A percentile compares a stretch with the other conserved stretches of the same genome.
These are phyloP conservation scores for Quercus tomentella DNA, from an alignment of 331 rosid genomes.

Conservation along the genomic window DNA sequence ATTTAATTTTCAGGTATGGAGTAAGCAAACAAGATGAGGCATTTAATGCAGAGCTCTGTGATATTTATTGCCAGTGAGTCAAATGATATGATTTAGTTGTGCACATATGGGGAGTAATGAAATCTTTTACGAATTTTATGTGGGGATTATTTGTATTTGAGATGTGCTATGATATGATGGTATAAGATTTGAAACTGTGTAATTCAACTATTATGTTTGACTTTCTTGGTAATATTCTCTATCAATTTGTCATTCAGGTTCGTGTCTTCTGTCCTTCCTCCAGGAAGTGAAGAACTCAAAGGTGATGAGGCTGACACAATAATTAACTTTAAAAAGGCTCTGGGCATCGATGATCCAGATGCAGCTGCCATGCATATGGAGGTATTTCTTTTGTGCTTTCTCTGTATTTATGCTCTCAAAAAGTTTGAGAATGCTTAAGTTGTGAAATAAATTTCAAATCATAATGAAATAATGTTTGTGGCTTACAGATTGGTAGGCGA, in stretches of 20 bases:
- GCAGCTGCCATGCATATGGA: conserved; percentile 98
- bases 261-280: conserved; percentile 78
- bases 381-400: conserved; percentile 34
- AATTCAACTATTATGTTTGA: not conserved
- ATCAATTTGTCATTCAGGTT: conserved; percentile 38
- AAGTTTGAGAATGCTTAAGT: conserved; percentile 9
- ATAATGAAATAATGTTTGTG: conserved; percentile 31
- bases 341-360: conserved; percentile 96
- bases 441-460: conserved; percentile 11
- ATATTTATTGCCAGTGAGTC: conserved; percentile 66
- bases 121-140: not conserved
- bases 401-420: not conserved
- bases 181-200: not conserved
- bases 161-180: conserved; percentile 7
- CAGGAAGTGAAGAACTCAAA: conserved; percentile 72
- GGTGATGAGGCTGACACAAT: conserved; percentile 84
- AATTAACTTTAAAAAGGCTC: conserved; percentile 61
- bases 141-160: not conserved
- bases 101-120: not conserved
- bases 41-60: conserved; percentile 77
- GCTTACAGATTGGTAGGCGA: conserved; percentile 76
- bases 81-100: not conserved
- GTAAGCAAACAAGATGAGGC: conserved; percentile 88
- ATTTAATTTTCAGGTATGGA: conserved; percentile 53
- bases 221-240: conserved; percentile 14